phyloP scores from a whole-genome alignment of 306 rosid genomes.

The Vigna radiata region DNA sequence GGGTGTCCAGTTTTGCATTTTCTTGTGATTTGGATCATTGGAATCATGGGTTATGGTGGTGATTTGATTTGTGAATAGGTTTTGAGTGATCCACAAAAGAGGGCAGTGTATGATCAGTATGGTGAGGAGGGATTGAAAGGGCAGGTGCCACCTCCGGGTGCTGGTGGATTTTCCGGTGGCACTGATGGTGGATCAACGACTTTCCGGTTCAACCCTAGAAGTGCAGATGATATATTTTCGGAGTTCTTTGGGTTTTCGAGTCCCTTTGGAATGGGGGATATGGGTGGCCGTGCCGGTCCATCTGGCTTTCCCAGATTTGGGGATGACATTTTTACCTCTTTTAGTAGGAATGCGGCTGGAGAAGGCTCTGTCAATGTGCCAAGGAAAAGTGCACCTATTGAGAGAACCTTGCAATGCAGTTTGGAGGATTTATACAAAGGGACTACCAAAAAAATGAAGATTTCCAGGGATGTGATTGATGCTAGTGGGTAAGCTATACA shows the following conservation, averaged over 20 bases:
- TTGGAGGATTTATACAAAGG: slow-evolving; percentile 91
- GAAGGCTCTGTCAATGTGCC: slow-evolving; percentile 57
- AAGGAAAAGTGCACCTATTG: slow-evolving; percentile 74
- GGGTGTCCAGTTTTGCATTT: neutral
- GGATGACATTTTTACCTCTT: slow-evolving; percentile 60
- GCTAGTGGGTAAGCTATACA: slow-evolving; percentile 70
- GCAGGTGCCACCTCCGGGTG: slow-evolving; percentile 71
- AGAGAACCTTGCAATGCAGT: slow-evolving; percentile 72
- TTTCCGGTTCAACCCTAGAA: slow-evolving; percentile 71
- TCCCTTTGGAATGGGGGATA: slow-evolving; percentile 70
- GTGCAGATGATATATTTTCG: slow-evolving; percentile 81
- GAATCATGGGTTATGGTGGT: slow-evolving; percentile 25
- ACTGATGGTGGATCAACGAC: slow-evolving; percentile 59
- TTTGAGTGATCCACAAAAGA: slow-evolving; percentile 88
- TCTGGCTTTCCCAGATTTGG: slow-evolving; percentile 63
- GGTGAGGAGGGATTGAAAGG: slow-evolving; percentile 96
- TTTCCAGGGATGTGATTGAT: slow-evolving; percentile 86
- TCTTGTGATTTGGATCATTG: slow-evolving; percentile 26
- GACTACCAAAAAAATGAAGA: slow-evolving; percentile 93
- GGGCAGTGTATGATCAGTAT: slow-evolving; percentile 87
- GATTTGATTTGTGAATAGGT: slow-evolving; percentile 57
- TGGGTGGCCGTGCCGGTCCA: slow-evolving; percentile 71
- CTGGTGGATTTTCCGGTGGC: slow-evolving; percentile 60
- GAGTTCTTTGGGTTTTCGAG: slow-evolving; percentile 76
- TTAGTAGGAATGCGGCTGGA: slow-evolving; percentile 61